phyloP scores from a whole-genome alignment of 2,329 filamentous ascomycete genomes.

The Cladophialophora bantiana region DNA sequence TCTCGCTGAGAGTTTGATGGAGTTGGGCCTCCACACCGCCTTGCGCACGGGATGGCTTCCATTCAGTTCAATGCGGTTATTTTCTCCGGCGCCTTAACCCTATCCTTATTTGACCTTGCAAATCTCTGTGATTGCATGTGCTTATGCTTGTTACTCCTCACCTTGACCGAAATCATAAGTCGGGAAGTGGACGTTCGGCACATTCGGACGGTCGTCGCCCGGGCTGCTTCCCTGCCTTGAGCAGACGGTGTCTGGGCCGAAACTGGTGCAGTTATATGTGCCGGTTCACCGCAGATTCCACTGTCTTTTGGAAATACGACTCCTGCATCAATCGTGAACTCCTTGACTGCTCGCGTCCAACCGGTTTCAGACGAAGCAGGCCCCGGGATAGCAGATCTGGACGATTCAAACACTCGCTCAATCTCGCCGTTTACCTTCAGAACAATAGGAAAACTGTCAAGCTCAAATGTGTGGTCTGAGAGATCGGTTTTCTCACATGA shows the following conservation, averaged over 20 bases:
- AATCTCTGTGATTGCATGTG: not conserved
- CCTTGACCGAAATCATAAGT: not conserved
- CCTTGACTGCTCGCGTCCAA: not conserved
- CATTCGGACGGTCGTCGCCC: not conserved
- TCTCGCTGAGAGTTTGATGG: not conserved
- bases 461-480: not conserved
- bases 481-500: not conserved
- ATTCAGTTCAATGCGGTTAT: not conserved
- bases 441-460: not conserved
- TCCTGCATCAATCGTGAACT: constrained; percentile 9
- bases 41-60: not conserved
- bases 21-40: not conserved
- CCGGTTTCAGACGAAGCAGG: not conserved
- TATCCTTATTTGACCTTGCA: not conserved
- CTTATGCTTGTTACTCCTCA: not conserved
- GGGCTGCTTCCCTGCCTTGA: not conserved
- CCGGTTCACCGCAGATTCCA: not conserved
- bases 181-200: not conserved
- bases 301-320: not conserved
- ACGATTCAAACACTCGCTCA: not conserved
- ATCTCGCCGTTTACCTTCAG: not conserved
- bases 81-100: not conserved
- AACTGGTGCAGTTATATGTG: not conserved
- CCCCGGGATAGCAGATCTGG: not conserved
- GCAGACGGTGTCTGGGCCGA: not conserved